Base-by-base conservation (phyloP, 2,329 filamentous ascomycete genomes). In the Colletotrichum acutatum region DNA sequence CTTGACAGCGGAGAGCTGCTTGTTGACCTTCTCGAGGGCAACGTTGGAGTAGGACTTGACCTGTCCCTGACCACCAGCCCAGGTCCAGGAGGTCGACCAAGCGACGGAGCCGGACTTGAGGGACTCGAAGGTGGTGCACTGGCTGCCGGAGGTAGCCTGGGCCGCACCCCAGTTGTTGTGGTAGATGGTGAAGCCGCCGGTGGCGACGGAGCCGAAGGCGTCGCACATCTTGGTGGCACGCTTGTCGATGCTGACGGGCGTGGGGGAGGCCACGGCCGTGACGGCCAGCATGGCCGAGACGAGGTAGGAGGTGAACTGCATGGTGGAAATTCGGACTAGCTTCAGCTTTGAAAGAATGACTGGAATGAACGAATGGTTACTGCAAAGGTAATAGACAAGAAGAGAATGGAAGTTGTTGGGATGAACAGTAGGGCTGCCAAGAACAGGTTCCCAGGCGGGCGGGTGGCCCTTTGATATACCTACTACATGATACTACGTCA, bases 91-190 rank as follows among this genome's bases (percentile, higher is more conserved):
- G 16, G 83, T 84, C 46, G 82, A 80, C 85, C 84, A 86, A 28
- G 80, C 75, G 74, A 86, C 78, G 1, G 76, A 81, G 66, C 72
- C 78, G 74, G 79, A 80, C 32, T 67, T 81, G 69, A 79, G 70
- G 6, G 80, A 83, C 73, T 82, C 81, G 52, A 85, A 78, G 5
- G 79, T 81, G 3, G 83, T 83, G 78, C 84, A 86, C 76, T 86
- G 84, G 11, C 75, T 79, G 57, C 84, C 84, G 16, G 80, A 79
- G 22, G 69, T 59, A 37, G 69, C 69, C 30, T 81, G 78, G 60
- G 77, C 74, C 57, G 80, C 64, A 30, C 86, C 86, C 87, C 87
- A 89, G 75, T 87, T 85, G 79, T 89, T 85, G 58, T 89, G 86
- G 80, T 88, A 89, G 67, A 89, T 76, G 58, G 82, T 88, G 78